A percentile compares a stretch with the other conserved stretches of the same genome.
phyloP scores from a whole-genome alignment of 768 basidiomycete species.

The Leccinum arenicola region DNA sequence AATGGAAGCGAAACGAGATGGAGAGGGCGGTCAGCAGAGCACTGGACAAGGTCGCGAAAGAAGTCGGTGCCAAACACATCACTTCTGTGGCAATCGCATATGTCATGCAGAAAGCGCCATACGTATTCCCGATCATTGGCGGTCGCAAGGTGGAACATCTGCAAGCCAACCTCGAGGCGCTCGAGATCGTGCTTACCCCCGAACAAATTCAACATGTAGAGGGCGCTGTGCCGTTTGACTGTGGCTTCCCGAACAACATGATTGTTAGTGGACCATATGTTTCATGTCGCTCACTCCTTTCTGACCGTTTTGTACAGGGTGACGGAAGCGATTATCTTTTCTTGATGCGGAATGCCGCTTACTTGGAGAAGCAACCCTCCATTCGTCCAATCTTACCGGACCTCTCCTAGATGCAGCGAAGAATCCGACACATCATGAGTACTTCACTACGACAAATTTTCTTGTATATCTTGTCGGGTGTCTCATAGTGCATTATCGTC shows the following conservation, averaged over 20 bases:
- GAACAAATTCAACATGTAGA: slow-evolving; percentile 49
- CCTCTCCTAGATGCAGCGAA: neutral
- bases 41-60: slow-evolving; percentile 48
- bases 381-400: slow-evolving; percentile 5
- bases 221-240: slow-evolving; percentile 39
- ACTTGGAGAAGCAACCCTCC: slow-evolving; percentile 23
- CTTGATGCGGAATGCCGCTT: slow-evolving; percentile 10
- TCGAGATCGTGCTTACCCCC: slow-evolving; percentile 42
- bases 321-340: slow-evolving; percentile 19
- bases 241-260: slow-evolving; percentile 39
- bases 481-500: neutral
- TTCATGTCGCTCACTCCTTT: neutral
- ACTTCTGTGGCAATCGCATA: slow-evolving; percentile 46
- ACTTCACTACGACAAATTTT: neutral
- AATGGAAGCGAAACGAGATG: slow-evolving; percentile 46
- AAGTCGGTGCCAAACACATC: slow-evolving; percentile 47
- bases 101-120: slow-evolving; percentile 51
- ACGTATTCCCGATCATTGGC: slow-evolving; percentile 51
- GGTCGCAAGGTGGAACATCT: slow-evolving; percentile 54
- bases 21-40: slow-evolving; percentile 42
- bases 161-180: slow-evolving; percentile 46
- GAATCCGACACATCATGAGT: neutral
- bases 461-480: neutral
- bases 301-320: slow-evolving; percentile 19
- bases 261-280: neutral